Conservation (phyloP, 2,329 filamentous ascomycete genomes). For the Keithomyces neogunnii region DNA sequence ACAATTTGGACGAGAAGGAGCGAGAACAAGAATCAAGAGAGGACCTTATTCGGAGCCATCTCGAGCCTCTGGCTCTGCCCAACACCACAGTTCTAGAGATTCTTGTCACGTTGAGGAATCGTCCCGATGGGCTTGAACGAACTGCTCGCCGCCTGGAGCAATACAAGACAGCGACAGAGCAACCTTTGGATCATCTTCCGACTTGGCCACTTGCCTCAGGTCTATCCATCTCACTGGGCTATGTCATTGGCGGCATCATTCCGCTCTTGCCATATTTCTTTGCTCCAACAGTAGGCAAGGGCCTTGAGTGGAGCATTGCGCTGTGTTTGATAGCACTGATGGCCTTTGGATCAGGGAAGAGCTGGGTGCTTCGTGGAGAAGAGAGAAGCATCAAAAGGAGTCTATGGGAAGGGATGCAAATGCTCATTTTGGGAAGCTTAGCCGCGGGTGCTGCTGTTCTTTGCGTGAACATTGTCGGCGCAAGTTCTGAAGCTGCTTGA, state of each 20-base stretch:
- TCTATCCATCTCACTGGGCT: slow-evolving; percentile 51
- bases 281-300: slow-evolving; percentile 25
- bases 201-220: slow-evolving; percentile 39
- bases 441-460: slow-evolving; percentile 23
- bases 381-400: slow-evolving; percentile 11
- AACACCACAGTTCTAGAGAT: slow-evolving; percentile 14
- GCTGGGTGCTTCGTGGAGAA: slow-evolving; percentile 25
- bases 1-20: slow-evolving; percentile 10
- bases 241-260: slow-evolving; percentile 53
- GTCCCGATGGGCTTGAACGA: slow-evolving; percentile 22
- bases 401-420: slow-evolving; percentile 22
- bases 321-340: slow-evolving; percentile 48
- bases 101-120: slow-evolving; percentile 15
- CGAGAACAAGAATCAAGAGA: slow-evolving; percentile 5
- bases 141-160: slow-evolving; percentile 13
- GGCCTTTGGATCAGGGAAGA: slow-evolving; percentile 48
- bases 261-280: slow-evolving; percentile 57
- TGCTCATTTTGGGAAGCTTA: slow-evolving; percentile 24
- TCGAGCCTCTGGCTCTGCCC: slow-evolving; percentile 22
- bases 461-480: slow-evolving; percentile 19
- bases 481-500: neutral
- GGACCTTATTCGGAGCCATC: slow-evolving; percentile 21
- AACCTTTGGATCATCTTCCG: slow-evolving; percentile 12
- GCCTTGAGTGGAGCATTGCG: slow-evolving; percentile 43
- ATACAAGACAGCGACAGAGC: neutral